Conservation (phyloP, 139 green algal genomes). For the Closterium sp. region DNA sequence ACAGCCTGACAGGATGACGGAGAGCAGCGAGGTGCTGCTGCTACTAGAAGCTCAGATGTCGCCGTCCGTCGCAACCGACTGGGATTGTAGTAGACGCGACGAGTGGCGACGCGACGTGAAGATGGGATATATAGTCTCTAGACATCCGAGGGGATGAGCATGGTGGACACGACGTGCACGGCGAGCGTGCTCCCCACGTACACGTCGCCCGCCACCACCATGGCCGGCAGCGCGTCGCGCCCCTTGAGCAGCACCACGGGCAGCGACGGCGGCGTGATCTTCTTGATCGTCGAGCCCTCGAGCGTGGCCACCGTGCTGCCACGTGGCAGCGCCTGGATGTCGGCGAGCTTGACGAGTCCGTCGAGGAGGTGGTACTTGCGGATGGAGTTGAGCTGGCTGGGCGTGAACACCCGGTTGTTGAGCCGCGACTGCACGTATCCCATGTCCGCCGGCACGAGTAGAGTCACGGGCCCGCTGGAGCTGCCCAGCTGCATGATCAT, state of each 20-base stretch:
- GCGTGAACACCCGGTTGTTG: background rate
- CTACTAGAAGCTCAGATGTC: no score
- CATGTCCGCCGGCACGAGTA: background rate
- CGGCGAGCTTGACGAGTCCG: background rate
- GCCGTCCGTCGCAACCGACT: no score
- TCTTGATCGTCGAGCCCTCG: background rate
- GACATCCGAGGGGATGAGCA: background rate
- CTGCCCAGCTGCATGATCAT: background rate
- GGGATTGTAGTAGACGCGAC: no score
- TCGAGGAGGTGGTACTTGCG: background rate
- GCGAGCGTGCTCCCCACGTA: background rate
- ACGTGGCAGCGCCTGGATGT: background rate
- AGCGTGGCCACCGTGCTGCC: background rate
- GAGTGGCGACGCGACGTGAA: no score
- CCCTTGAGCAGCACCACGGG: background rate
- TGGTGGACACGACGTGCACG: background rate
- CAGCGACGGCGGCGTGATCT: background rate
- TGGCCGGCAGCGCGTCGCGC: background rate
- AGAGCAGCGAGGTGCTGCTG: background rate
- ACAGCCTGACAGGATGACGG: no score
- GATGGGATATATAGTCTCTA: no score
- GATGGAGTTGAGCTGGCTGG: background rate
- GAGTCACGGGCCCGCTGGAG: background rate
- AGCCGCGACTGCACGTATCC: background rate
- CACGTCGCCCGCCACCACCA: background rate